Evolutionary conservation across 176 grass and related monocot species (phyloP).

Genomic region (Ampelocalamus luodianensis): DNA sequence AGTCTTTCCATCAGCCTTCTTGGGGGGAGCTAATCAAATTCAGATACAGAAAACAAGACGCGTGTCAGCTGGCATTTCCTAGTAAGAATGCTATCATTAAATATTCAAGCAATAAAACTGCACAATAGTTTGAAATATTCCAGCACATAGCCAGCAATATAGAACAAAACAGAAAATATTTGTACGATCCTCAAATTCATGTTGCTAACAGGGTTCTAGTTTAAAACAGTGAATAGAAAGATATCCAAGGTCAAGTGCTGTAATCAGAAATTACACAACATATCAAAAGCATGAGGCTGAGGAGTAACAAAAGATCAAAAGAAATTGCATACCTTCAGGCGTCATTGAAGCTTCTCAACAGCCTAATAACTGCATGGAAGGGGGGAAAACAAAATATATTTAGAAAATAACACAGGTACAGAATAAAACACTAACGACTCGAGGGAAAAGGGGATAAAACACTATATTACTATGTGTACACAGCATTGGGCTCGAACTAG

Average conservation of each 20-base stretch:
- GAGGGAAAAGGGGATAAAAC: neutral
- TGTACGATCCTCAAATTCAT: neutral
- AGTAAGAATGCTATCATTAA: neutral
- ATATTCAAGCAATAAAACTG: neutral
- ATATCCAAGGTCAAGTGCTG: neutral
- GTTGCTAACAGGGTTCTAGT: neutral
- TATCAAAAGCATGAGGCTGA: neutral
- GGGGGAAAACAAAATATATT: neutral
- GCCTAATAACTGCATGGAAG: neutral
- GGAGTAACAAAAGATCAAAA: neutral
- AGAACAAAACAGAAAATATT: neutral
- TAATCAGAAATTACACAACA: neutral
- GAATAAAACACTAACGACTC: neutral
- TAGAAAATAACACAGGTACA: neutral
- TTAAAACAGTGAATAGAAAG: neutral
- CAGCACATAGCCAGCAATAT: neutral
- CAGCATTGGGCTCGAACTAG: neutral
- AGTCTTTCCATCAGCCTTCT: slow-evolving; percentile 65
- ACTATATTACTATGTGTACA: too few species aligned
- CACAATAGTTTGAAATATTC: neutral
- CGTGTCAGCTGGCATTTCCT: neutral
- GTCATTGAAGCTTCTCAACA: neutral
- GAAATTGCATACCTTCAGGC: neutral
- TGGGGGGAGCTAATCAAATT: slow-evolving; percentile 15
- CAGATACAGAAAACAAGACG: neutral